phyloP scores from a whole-genome alignment of 768 basidiomycete species.

The Trametes gibbosa region DNA sequence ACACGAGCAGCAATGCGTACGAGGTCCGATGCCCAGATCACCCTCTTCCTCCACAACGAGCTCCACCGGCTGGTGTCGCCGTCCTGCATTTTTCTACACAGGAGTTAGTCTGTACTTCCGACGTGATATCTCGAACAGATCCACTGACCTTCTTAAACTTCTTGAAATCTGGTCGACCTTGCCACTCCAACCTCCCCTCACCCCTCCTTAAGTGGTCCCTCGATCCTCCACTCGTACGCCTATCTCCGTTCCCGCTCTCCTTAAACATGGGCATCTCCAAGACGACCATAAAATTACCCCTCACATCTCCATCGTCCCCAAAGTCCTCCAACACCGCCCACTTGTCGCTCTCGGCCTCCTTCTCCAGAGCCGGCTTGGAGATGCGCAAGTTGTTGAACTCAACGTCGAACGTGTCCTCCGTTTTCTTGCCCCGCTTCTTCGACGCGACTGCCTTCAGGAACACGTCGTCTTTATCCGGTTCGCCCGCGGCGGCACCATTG shows the following conservation, averaged over 20 bases:
- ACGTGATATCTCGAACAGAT: neutral
- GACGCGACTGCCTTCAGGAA: constrained; percentile 76
- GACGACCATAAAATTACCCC: constrained; percentile 82
- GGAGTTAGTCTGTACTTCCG: constrained; percentile 26
- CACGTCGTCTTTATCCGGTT: constrained; percentile 63
- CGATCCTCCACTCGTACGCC: neutral
- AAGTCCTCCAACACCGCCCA: constrained; percentile 67
- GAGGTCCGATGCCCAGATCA: constrained; percentile 52
- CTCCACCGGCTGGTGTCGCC: constrained; percentile 42
- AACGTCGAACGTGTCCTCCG: constrained; percentile 69
- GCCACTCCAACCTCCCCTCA: constrained; percentile 37
- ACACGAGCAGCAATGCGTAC: constrained; percentile 33
- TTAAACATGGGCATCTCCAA: constrained; percentile 59
- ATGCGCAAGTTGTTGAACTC: constrained; percentile 80
- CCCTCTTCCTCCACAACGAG: constrained; percentile 49
- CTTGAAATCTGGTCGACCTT: constrained; percentile 65
- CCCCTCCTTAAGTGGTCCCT: constrained; percentile 20
- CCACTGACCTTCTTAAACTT: constrained; percentile 69
- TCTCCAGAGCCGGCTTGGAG: constrained; percentile 55
- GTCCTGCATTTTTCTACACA: constrained; percentile 30
- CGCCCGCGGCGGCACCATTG: constrained; percentile 39
- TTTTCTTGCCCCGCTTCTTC: constrained; percentile 63
- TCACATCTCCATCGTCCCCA: constrained; percentile 55
- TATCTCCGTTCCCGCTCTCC: constrained; percentile 27
- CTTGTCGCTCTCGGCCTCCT: constrained; percentile 46